Base-by-base conservation (phyloP, 2,329 filamentous ascomycete genomes). In the Orbilia quercus region DNA sequence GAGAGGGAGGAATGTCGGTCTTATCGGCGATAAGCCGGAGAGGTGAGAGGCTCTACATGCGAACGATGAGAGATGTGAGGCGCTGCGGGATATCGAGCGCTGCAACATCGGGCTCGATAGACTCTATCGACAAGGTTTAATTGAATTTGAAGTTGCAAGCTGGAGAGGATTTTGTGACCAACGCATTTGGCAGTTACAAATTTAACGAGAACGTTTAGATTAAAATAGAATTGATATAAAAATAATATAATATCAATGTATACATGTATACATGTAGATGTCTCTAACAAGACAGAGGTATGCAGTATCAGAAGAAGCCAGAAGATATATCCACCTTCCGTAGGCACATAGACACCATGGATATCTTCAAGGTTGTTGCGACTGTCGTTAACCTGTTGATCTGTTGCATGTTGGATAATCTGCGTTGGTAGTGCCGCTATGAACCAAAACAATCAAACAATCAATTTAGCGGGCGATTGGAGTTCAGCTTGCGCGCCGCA, bases 81-180 rank as follows among this genome's bases (percentile, higher is more conserved):
- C 23, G 36, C 53, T 42, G 22, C 55, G 40, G 38, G 60, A 36
- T 25, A 69, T 54, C 25, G 64, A 50, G 36, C 64, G 54, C 55
- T 62, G 64, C 18, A 60, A 25, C 63, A 67, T 67, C n/a, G 54
- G 34, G 38, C 36, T 18, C 7, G 16, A 18, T 47, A 18, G 2
- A 47, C 28, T 47, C 4, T 47, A 47, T 47, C 16, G 44, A 7
- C 44, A 16, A 50, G 25, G 20, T n/a, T 7, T 31, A 31, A 50
- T 31, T 25, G 12, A n/a, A n/a, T 25, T 25, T 34, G 23, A 7
- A 31, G 11, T 6, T n/a, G n/a, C n/a, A n/a, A n/a, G n/a, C n/a
- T n/a, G 47, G 34, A 22, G 22, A 31, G 28, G 34, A 51, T 67
- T 38, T 2, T 51, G 36, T 16, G 3, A 14, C 16, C 63, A 67